These are phyloP conservation scores for Neoconidiobolus thromboides DNA, from an alignment of 371 early-diverging fungal genomes.

Conservation along the genomic window DNA sequence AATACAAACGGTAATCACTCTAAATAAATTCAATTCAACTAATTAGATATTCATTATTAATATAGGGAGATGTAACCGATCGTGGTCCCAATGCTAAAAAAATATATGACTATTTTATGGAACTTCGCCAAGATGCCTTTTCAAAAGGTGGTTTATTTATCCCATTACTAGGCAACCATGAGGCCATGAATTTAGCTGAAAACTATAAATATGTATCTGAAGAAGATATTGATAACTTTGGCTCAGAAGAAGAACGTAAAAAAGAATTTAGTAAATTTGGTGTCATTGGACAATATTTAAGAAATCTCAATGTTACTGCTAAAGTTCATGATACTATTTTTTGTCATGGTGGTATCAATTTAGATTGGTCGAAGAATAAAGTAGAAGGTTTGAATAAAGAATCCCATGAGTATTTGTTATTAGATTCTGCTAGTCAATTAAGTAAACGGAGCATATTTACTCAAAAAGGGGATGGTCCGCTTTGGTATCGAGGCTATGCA, in stretches of 20 bases:
- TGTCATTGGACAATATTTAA: conserved; percentile 38
- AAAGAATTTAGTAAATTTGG: conserved; percentile 35
- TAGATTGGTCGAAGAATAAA: conserved; percentile 21
- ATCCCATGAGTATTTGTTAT: neutral
- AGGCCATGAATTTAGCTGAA: conserved; percentile 18
- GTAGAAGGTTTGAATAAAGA: neutral
- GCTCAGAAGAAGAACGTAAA: conserved; percentile 24
- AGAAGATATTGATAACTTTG: conserved; percentile 43
- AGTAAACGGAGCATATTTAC: neutral
- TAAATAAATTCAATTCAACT: conserved; percentile 14
- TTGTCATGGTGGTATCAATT: conserved; percentile 51
- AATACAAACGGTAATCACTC: conserved; percentile 18
- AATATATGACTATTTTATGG: conserved; percentile 32
- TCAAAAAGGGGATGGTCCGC: conserved; percentile 19
- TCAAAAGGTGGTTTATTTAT: conserved; percentile 35
- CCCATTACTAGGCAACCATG: conserved; percentile 38
- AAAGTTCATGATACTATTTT: conserved; percentile 40
- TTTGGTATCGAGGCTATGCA: conserved; percentile 47
- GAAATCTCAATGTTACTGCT: conserved; percentile 28
- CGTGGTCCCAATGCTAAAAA: conserved; percentile 51
- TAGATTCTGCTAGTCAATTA: neutral
- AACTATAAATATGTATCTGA: conserved; percentile 48
- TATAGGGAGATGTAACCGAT: conserved; percentile 43
- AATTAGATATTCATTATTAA: conserved; percentile 12
- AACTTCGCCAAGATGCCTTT: conserved; percentile 33